Evolutionary conservation across 2,329 filamentous ascomycete species (phyloP), one percentile per base, ranked within the genome.

Genomic region (Colletotrichum sp.): DNA sequence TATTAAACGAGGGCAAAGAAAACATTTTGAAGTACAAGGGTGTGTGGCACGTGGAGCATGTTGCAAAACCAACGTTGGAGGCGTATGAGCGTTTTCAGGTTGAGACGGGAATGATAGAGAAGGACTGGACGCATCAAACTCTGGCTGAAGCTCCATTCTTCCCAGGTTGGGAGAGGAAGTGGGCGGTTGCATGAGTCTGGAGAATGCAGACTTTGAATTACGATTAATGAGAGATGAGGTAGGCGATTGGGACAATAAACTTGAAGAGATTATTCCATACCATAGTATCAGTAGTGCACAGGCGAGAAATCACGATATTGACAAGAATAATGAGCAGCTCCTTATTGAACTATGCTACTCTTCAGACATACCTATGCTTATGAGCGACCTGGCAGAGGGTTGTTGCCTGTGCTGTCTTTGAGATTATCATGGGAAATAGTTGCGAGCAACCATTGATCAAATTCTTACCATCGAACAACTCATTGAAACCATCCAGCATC

Each of bases 31-130:
- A 92, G 77, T 97, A 97, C 79, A 97, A 97, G 85, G 91, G 88
- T n/a, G 93, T 92, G 0, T 95, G 93, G 91, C 93, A 96, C 82
- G 91, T 93, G 2, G 92, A 96, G 81, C 93, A 95, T 82, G 88
- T 95, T 0, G 90, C 91, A 0, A 84, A 94, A 63, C 93, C 93
- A 0, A 87, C 87, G 0, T 78, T 97, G 74, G 88, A 91, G 77
- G 80, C 85, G 76, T 97, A 90, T 84, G 90, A 89, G 55, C 84
- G 82, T 59, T 92, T 94, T 81, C 95, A 98, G 83, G 84, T 90
- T 12, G 87, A 90, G 62, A 88, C 85, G 12, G 93, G 93, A 0
- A 34, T 92, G 70, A 86, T 94, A 6, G 86, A 88, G 66, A 83
- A 84, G 73, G 87, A 88, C 24, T 96, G 93, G 94, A 87, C 92